Evolutionary conservation across 108 stramenopile species (phyloP).

Genomic region (Cylindrotheca closterium): DNA sequence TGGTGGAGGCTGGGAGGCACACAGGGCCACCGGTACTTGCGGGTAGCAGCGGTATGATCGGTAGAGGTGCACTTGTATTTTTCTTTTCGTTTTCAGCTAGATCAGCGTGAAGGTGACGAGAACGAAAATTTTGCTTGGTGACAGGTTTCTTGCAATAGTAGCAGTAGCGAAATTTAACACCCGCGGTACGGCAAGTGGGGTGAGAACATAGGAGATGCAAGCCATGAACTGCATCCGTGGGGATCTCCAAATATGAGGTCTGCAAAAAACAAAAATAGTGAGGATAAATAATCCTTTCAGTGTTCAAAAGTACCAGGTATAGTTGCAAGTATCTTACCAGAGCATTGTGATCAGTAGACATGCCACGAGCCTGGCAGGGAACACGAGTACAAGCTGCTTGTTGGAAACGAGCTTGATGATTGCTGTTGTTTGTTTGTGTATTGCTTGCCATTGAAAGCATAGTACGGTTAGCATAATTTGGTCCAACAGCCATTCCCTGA

Average conservation of each 20-base stretch:
- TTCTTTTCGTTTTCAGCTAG: background rate
- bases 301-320: background rate
- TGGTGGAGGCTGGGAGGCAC: too few relatives aligned
- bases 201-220: constrained; percentile 73
- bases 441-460: too few relatives aligned
- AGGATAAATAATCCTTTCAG: background rate
- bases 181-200: constrained; percentile 58
- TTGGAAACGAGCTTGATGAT: too few relatives aligned
- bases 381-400: constrained; percentile 20
- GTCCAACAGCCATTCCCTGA: too few relatives aligned
- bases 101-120: constrained; percentile 60
- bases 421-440: too few relatives aligned
- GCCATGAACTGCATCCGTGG: constrained; percentile 60
- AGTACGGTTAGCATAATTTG: too few relatives aligned
- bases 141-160: constrained; percentile 73
- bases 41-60: too few relatives aligned
- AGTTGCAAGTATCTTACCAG: constrained; percentile 26
- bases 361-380: constrained; percentile 74
- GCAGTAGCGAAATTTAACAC: constrained; percentile 82
- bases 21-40: too few relatives aligned
- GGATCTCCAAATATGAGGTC: constrained; percentile 72
- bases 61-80: too few relatives aligned
- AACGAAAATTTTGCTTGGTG: constrained; percentile 78
- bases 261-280: constrained; percentile 8
- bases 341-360: constrained; percentile 79